phyloP scores from a whole-genome alignment of 306 rosid species.

The Cicer yamashitae region DNA sequence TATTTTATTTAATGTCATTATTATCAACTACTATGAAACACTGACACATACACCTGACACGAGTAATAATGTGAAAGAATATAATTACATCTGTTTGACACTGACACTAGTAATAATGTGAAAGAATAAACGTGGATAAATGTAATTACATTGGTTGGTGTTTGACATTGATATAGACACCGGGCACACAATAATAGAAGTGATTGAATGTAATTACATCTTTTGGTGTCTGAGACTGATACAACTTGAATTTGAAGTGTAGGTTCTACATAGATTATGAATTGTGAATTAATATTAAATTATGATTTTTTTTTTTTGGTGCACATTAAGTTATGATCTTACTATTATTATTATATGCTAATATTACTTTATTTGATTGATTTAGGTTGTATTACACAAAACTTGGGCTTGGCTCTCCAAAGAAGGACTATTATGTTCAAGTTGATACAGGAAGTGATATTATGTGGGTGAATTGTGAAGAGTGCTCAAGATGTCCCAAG shows the following conservation, averaged over 20 bases:
- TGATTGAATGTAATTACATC: no score
- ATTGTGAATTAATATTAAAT: not conserved
- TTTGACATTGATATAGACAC: no score
- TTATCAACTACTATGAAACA: no score
- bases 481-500: slow-evolving; percentile 75
- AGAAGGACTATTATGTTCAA: slow-evolving; percentile 84
- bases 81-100: no score
- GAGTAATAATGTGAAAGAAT: no score
- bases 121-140: no score
- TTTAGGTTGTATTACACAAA: slow-evolving; percentile 81
- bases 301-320: not conserved
- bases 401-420: slow-evolving; percentile 86
- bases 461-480: slow-evolving; percentile 87
- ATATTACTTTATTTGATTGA: slow-evolving; percentile 29
- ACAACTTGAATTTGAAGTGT: no score
- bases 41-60: no score
- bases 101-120: no score
- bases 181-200: no score
- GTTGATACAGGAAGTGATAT: slow-evolving; percentile 99
- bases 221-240: no score
- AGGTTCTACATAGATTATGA: not conserved
- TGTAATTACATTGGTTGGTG: no score
- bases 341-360: slow-evolving; percentile 21
- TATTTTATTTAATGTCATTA: not conserved
- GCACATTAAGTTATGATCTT: not conserved